Conservation (phyloP, 495 filamentous ascomycete species). For the Bryoglossum gracile region DNA sequence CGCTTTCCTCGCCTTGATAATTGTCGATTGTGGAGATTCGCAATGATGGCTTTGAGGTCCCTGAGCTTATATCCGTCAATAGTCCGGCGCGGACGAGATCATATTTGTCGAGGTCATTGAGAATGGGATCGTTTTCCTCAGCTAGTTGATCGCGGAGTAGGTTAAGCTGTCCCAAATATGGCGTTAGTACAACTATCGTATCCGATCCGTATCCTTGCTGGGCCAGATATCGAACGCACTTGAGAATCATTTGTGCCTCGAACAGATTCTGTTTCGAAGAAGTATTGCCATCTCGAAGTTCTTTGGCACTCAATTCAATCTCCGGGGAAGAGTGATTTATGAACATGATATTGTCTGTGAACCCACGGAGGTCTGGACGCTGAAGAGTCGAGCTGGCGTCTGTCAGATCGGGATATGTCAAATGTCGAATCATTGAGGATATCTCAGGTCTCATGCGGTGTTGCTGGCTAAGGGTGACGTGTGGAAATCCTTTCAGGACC, state of each 20-base stretch:
- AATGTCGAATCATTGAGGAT: slow-evolving; percentile 46
- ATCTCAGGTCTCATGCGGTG: slow-evolving; percentile 70
- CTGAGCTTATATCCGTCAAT: slow-evolving; percentile 45
- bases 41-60: slow-evolving; percentile 40
- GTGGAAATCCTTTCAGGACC: slow-evolving; percentile 45
- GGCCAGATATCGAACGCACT: slow-evolving; percentile 61
- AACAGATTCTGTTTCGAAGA: slow-evolving; percentile 56
- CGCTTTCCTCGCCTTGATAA: slow-evolving; percentile 74
- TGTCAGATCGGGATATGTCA: slow-evolving; percentile 58
- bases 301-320: slow-evolving; percentile 30
- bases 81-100: slow-evolving; percentile 63
- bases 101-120: slow-evolving; percentile 64
- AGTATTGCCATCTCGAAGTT: slow-evolving; percentile 45
- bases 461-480: slow-evolving; percentile 53
- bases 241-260: slow-evolving; percentile 61
- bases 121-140: slow-evolving; percentile 44
- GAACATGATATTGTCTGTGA: slow-evolving; percentile 58
- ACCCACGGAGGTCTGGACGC: slow-evolving; percentile 46
- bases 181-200: slow-evolving; percentile 63
- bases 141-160: slow-evolving; percentile 48
- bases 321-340: slow-evolving; percentile 55
- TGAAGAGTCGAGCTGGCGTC: slow-evolving; percentile 48
- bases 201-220: slow-evolving; percentile 69
- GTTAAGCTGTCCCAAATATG: slow-evolving; percentile 64
- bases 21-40: slow-evolving; percentile 71